Evolutionary conservation across 495 filamentous ascomycete species (phyloP), one percentile per base, ranked within the genome.

Genomic region (Hyaloscypha hepaticicola): DNA sequence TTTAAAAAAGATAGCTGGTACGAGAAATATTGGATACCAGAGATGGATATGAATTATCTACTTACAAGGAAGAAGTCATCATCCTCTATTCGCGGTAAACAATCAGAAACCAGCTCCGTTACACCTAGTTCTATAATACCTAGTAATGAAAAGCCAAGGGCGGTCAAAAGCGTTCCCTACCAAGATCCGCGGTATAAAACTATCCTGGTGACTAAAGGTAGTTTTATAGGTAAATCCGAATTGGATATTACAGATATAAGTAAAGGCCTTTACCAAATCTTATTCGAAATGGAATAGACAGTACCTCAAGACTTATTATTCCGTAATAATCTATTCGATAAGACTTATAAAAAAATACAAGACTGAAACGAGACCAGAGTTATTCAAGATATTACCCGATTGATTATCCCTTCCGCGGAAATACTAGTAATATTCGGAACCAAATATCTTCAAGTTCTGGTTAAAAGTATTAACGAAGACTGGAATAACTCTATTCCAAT

Each of bases 401-500:
- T 79, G 2, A 75, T 81, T 57, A 67, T 79, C 31, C 77, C 74
- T 58, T 77, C 76, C 12, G 74, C 75, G 0, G 55, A 80, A 72
- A 65, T 1, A 27, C 70, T 79, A 38, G 72, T 66, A 5, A 73
- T 26, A 59, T 65, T 41, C 41, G 72, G 75, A 16, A 65, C 70
- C 27, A 71, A 24, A 25, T 8, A 71, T 67, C 74, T 80, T 21
- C 34, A 75, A 24, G 6, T 24, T 64, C 61, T 82, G 4, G 68
- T 70, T 22, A 77, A 82, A 66, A 77, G 74, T 60, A 69, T 78
- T 28, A 78, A 81, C 65, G 75, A 79, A 72, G 71, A 67, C 55
- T 83, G 77, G 77, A 74, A 69, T 56, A 77, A 72, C 55, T 74
- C 67, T 14, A 68, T 77, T 49, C 70, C 73, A 1, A 52, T 80